Evolutionary conservation across 495 filamentous ascomycete genomes (phyloP).

Genomic region (Xylaria scruposa): DNA sequence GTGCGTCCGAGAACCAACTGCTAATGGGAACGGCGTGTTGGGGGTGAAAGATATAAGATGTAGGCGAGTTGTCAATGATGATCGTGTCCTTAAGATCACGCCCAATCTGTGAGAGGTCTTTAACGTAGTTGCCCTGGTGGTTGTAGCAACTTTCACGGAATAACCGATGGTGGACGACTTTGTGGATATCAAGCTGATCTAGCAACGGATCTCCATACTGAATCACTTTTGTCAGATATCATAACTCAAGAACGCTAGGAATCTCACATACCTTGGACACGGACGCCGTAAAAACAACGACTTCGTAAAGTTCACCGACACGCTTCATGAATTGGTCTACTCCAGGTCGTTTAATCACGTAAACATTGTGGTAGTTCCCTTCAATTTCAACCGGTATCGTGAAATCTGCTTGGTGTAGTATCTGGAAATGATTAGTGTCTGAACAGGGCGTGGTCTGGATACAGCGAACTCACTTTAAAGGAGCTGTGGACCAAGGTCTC

Average conservation of each 20-base stretch:
- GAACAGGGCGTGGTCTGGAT: neutral
- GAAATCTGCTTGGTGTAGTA: conserved; percentile 97
- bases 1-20: conserved; percentile 99
- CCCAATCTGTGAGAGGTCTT: conserved; percentile 96
- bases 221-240: conserved; percentile 11
- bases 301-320: conserved; percentile 96
- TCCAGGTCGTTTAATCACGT: conserved; percentile 97
- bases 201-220: conserved; percentile 96
- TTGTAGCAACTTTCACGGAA: conserved; percentile 99
- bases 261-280: conserved; percentile 84
- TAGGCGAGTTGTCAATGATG: conserved; percentile 99
- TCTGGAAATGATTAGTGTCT: conserved; percentile 57
- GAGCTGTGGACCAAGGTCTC: conserved; percentile 99
- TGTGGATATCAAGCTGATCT: conserved; percentile 96
- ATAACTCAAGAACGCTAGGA: neutral
- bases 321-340: conserved; percentile 99
- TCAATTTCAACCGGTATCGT: conserved; percentile 99
- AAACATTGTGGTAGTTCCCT: conserved; percentile 98
- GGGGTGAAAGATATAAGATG: conserved; percentile 99
- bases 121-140: conserved; percentile 99
- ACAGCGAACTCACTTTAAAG: conserved; percentile 79
- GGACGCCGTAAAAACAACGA: conserved; percentile 98
- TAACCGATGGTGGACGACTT: conserved; percentile 92
- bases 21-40: conserved; percentile 99
- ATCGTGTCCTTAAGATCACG: conserved; percentile 97